Evolutionary conservation across 192 early-diverging fungal species (phyloP), one percentile per base, ranked within the genome.

Genomic region (Piromyces finnis): DNA sequence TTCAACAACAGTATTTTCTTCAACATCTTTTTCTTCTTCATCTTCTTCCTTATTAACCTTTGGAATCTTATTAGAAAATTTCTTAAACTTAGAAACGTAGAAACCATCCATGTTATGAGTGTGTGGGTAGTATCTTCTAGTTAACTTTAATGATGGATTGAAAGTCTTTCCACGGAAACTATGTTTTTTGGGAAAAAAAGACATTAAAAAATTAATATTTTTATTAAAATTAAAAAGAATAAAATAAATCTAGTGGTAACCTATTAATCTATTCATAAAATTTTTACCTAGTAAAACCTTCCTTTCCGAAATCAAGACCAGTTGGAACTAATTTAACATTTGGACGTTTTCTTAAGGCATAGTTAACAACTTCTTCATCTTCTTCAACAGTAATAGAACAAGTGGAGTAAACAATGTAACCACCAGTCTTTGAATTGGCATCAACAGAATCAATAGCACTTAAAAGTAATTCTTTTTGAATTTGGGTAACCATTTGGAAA

Each of bases 81-180:
- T 98, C 84, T 97, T 94, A 85, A 99, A 92, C 82, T 99, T 99
- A 77, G 97, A 94, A 17, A 99, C 96, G 87, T 90, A 99, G 91
- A 99, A 99, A 39, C 97, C 97, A 84, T 99, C 97, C 97, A 99
- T 98, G 84, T 99, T 99, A 85, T 98, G 94, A 29, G 95, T 91
- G 82, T 99, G 97, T 37, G 97, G 96, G 85, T 97, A 99, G 86
- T 93, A 97, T 41, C 97, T 89, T 78, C 94, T 87, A 3, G 96
- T 95, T 81, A 96, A 84, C 26, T 87, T 86, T 79, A 99, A 79
- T 29, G 93, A 92, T 18, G 89, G 90, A 82, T 96, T 94, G 91
- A 97, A 99, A 12, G 81, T 82, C 79, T 94, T 93, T 51, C 96
- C 97, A 36, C 95, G 90, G 87, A 92, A 99, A 77, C 92, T 90